Percentiles rank a stretch among this genome's conserved stretches.
Conservation (phyloP, 176 grass and related monocot species). For the Ensete glaucum region DNA sequence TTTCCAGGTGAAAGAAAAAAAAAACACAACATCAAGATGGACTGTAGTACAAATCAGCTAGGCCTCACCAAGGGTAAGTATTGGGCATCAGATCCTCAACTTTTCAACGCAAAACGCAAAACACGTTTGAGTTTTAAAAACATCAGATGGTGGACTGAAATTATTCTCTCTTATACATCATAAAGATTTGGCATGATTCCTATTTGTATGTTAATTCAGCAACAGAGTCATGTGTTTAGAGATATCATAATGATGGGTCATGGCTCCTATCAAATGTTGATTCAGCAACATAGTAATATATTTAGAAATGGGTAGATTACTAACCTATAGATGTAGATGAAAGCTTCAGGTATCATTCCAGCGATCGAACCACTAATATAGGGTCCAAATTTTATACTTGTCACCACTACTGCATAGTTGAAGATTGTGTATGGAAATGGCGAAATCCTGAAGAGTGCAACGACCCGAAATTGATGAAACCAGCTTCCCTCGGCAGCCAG, state of each 20-base stretch:
- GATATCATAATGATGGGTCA: neutral
- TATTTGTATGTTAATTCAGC: neutral
- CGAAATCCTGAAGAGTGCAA: constrained; percentile 52
- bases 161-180: neutral
- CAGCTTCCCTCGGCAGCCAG: constrained; percentile 56
- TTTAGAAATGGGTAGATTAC: neutral
- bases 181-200: neutral
- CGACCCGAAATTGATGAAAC: constrained; percentile 67
- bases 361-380: constrained; percentile 72
- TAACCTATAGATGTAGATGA: constrained; percentile 87
- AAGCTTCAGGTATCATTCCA: constrained; percentile 73
- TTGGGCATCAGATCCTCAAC: too few relatives aligned
- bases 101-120: too few relatives aligned
- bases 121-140: too few relatives aligned
- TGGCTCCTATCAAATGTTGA: neutral
- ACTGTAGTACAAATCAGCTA: too few relatives aligned
- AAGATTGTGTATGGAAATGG: constrained; percentile 72
- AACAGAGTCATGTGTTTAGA: neutral
- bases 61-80: too few relatives aligned
- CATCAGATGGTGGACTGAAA: too few relatives aligned
- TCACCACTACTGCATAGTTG: constrained; percentile 59
- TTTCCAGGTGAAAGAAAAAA: too few relatives aligned
- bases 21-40: too few relatives aligned
- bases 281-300: neutral
- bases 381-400: constrained; percentile 49